Evolutionary conservation across 441 rosid species (phyloP).

Genomic region (Syzygium syzygioides): DNA sequence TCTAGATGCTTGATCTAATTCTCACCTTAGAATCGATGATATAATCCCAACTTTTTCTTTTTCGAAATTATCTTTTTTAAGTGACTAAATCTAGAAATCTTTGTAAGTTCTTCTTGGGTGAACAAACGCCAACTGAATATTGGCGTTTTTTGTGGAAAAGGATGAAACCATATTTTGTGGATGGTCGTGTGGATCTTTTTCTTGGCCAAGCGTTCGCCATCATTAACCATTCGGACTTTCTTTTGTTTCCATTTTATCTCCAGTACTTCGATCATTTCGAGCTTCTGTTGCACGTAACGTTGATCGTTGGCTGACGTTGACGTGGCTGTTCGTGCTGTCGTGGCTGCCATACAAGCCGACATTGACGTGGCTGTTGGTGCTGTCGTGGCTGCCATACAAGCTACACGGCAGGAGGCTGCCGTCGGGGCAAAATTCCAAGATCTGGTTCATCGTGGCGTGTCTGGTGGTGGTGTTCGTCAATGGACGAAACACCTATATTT

Average conservation of each 20-base stretch:
- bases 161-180: background rate
- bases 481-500: no score
- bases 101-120: background rate
- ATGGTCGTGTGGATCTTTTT: background rate
- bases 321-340: no score
- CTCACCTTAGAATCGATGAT: background rate
- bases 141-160: background rate
- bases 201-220: background rate
- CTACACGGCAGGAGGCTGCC: background rate
- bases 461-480: background rate
- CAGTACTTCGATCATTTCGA: background rate
- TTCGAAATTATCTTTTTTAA: background rate
- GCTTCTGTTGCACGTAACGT: background rate
- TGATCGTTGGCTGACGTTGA: background rate
- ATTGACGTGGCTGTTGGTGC: background rate
- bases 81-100: background rate
- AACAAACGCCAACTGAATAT: background rate
- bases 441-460: background rate
- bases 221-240: background rate
- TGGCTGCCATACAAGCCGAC: background rate
- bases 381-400: background rate
- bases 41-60: background rate
- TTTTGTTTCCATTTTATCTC: background rate
- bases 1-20: background rate
- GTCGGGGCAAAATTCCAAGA: background rate